Evolutionary conservation across 2,329 filamentous ascomycete genomes (phyloP), one percentile per base, ranked within the genome.

Genomic region (Arthrocladium fulminans): DNA sequence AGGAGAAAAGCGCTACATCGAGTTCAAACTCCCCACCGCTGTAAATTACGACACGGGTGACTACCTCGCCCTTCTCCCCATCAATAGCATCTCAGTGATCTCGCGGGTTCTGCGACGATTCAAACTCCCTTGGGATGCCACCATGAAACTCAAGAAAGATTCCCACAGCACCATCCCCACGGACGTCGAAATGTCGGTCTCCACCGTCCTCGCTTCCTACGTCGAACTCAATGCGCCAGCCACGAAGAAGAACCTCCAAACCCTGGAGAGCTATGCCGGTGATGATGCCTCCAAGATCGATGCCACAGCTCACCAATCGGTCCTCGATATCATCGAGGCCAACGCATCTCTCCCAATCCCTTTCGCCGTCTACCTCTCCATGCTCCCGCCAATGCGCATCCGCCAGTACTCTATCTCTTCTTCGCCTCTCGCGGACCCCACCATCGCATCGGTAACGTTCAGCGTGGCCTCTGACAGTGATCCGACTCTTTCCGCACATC

Each of bases 391-490:
- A 0, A 86, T 92, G 80, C 80, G 84, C 23, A 74, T 86, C 32
- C 76, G 84, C n/a, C 82, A 86, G 63, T 88, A 88, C 69, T 86
- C 81, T 25, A 87, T 89, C 59, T 88, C 84, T 0, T 88, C 84
- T 0, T 86, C 84, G 0, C 83, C 84, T 0, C 70, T 86, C 0
- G 71, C 69, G 53, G 73, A 81, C 52, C 70, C 76, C 0, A 68
- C 66, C 9, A 71, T 71, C 49, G 75, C 76, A 44, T 81, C 81
- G 0, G 72, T 89, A 22, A 88, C 83, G 2, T 88, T 84, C 66
- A 74, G 75, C 2, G 74, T 88, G 1, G 72, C 86, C 44, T 73
- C 81, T 41, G 70, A 69, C 2, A 12, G 22, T 15, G 23, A 38
- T n/a, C 12, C 13, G n/a, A 13, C n/a, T n/a, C 4, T 41, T 1